Conservation (phyloP, 208 protist genomes). For the Entamoeba histolytica region DNA sequence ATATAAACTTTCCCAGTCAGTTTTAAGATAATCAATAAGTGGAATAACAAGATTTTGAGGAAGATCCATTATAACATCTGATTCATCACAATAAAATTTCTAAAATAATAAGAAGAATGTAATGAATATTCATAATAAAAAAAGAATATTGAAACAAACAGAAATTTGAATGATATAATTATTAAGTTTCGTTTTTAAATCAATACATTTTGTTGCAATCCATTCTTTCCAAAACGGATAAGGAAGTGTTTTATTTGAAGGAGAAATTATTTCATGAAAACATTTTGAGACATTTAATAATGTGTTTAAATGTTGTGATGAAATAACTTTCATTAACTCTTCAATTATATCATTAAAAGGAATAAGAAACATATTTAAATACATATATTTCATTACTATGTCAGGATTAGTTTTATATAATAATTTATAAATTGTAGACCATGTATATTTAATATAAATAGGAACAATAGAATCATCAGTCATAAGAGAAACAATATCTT, state of each 20-base stretch:
- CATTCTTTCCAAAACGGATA: not conserved
- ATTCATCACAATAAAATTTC: too few species aligned
- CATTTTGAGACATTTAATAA: not conserved
- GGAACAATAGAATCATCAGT: not conserved
- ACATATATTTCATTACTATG: not conserved
- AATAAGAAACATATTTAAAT: not conserved
- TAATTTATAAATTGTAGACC: not conserved
- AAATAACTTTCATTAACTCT: not conserved
- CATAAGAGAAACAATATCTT: not conserved
- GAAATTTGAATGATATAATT: not conserved
- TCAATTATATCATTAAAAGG: not conserved
- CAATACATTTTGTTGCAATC: not conserved
- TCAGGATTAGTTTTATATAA: not conserved
- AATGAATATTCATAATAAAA: too few species aligned
- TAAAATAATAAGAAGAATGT: too few species aligned
- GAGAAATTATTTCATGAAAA: not conserved
- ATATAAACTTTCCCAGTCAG: too few species aligned
- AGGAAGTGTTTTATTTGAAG: not conserved
- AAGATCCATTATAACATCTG: too few species aligned
- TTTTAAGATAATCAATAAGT: too few species aligned
- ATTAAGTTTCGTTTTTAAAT: not conserved
- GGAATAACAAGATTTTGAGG: too few species aligned
- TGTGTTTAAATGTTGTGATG: not conserved
- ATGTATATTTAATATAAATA: not conserved
- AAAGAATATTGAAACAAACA: not conserved